Evolutionary conservation across 148 eudicot genomes (phyloP), one percentile per base, ranked within the genome.

Genomic region (Fagopyrum tataricum): DNA sequence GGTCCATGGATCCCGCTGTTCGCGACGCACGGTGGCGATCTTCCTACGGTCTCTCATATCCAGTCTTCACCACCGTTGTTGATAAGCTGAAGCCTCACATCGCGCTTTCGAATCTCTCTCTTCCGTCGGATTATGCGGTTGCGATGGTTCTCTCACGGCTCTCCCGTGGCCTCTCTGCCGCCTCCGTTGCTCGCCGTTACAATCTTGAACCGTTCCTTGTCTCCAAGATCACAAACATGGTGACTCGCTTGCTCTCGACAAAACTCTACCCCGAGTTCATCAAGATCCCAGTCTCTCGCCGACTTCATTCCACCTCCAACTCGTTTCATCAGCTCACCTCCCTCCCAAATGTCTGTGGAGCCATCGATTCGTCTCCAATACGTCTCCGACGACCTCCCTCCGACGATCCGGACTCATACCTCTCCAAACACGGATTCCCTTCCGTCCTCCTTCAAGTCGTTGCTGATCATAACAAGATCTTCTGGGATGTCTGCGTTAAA

Each of bases 401-500:
- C 2, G 77, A 85, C 11, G 18, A 77, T 5, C 83, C 81, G 2
- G 75, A 82, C 1, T 71, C 86, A 26, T 85, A 85, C 53, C 73
- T 40, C 24, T 87, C 83, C 40, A 72, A 73, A 12, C 70, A 85
- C 37, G 91, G 93, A 7, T 88, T 66, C 49, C 90, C 92, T 0
- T 79, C 97, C 9, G 73, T 94, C 51, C 85, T 84, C 59, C 90
- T 94, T 17, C 98, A 94, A 80, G 96, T 94, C 15, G 97, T 94
- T 15, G 89, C 97, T 3, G 98, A 93, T 80, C 92, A 88, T 73
- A 94, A 87, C 85, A 94, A 94, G 84, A 79, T 91, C 39, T 94
- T 94, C 62, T 94, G 98, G 98, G 98, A 94, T 76, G 98, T 91
- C 39, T 94, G 98, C 70, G 97, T 94, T 17, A 94, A 91, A 71